A percentile compares a stretch with the other conserved stretches of the same genome.
These are phyloP conservation scores for Eucalyptus curtisii DNA, from an alignment of 345 rosid genomes.

Conservation along the genomic window DNA sequence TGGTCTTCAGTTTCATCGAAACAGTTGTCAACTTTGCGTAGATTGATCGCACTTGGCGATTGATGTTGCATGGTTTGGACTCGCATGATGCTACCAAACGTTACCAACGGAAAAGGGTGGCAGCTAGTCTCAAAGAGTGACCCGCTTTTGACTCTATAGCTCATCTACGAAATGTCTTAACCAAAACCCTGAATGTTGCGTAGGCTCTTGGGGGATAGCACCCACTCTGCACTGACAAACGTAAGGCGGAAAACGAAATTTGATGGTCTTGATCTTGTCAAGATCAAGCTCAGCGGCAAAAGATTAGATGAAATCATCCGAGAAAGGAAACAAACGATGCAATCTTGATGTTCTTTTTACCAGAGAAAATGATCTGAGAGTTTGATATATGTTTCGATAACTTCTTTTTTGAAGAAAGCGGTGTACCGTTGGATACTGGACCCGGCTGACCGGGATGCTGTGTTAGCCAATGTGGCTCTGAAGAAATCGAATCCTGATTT, in stretches of 20 bases:
- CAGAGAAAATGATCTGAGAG: background rate
- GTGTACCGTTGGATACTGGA: conserved; percentile 28
- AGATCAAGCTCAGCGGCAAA: background rate
- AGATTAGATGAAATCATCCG: background rate
- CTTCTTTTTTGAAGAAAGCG: conserved; percentile 24
- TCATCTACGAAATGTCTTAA: background rate
- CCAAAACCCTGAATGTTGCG: background rate
- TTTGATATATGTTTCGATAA: background rate
- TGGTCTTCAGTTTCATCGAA: background rate
- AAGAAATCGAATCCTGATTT: conserved; percentile 15
- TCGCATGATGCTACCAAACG: background rate
- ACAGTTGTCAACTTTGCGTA: background rate
- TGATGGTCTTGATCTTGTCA: background rate
- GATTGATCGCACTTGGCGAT: background rate
- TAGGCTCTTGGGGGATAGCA: background rate
- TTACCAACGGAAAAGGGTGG: background rate
- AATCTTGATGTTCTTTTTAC: background rate
- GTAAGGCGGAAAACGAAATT: background rate
- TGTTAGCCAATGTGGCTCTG: conserved; percentile 35
- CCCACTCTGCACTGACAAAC: background rate
- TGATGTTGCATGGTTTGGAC: background rate
- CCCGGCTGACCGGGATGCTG: conserved; percentile 54
- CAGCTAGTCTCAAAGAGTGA: background rate
- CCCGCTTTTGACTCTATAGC: background rate
- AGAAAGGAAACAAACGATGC: background rate